Evolutionary conservation across 441 rosid genomes (phyloP).

Genomic region (Croton setiger): DNA sequence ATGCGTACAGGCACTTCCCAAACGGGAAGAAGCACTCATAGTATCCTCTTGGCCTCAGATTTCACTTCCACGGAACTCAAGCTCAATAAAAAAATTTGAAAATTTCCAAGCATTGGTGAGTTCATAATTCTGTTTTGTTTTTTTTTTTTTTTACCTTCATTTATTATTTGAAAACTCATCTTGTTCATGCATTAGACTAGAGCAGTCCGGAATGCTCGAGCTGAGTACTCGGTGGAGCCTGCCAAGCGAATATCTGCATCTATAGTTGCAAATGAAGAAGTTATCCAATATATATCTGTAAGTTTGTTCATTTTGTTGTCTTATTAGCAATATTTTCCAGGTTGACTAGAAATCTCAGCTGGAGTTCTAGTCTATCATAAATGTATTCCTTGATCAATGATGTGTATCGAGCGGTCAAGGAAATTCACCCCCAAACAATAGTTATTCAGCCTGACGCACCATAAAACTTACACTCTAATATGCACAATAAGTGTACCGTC

Average conservation of each 20-base stretch:
- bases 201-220: constrained; percentile 89
- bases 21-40: constrained; percentile 72
- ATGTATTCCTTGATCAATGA: constrained; percentile 5
- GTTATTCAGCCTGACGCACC: not conserved
- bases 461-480: not conserved
- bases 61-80: constrained; percentile 63
- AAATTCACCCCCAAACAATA: not conserved
- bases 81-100: constrained; percentile 70
- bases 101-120: constrained; percentile 87
- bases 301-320: constrained; percentile 28
- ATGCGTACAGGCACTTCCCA: constrained; percentile 69
- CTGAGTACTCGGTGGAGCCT: constrained; percentile 96
- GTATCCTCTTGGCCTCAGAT: constrained; percentile 84
- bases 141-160: not conserved
- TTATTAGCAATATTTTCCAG: not conserved
- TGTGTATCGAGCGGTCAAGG: not conserved
- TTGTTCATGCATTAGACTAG: constrained; percentile 49
- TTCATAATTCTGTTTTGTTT: constrained; percentile 8
- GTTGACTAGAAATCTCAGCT: not conserved
- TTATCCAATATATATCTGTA: constrained; percentile 76
- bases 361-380: not conserved
- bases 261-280: constrained; percentile 78
- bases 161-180: not conserved
- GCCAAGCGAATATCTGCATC: constrained; percentile 93
- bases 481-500: not conserved